A percentile compares a stretch with the other conserved stretches of the same genome.
Conservation (phyloP, 2,329 filamentous ascomycete genomes). For the Lasiodiplodia sp. region DNA sequence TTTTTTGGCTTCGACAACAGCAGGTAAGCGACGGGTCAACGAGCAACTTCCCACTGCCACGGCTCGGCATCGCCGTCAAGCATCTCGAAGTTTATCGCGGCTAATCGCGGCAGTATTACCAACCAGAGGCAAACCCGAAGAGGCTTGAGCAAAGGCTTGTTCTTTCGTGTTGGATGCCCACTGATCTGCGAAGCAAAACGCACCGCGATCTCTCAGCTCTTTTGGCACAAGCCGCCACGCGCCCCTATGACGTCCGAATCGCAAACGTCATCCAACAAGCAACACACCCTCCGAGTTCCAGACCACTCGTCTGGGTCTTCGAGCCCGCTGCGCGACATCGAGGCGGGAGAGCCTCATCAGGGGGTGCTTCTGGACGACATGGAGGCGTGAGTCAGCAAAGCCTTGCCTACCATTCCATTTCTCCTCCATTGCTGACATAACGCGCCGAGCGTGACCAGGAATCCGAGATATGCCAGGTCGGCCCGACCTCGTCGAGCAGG, state of each 20-base stretch:
- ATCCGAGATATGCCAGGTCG: background rate
- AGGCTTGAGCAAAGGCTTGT: no score
- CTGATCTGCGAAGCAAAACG: no score
- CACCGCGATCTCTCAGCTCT: no score
- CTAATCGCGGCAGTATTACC: background rate
- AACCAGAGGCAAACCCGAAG: no score
- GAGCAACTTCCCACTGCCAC: background rate
- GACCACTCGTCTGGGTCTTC: background rate
- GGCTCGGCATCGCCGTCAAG: background rate
- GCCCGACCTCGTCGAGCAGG: background rate
- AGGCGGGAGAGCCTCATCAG: background rate
- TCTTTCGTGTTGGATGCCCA: no score
- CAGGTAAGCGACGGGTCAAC: background rate
- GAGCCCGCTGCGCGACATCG: background rate
- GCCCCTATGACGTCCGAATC: background rate
- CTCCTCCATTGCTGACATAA: conserved; percentile 1
- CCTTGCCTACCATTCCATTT: background rate
- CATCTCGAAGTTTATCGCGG: background rate
- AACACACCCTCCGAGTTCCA: background rate
- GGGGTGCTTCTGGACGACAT: background rate
- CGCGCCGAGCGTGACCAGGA: background rate
- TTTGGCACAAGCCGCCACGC: background rate
- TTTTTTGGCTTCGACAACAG: background rate
- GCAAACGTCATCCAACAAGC: background rate
- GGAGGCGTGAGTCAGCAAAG: conserved; percentile 4